These are phyloP conservation scores for Pseudogymnoascus sp. DNA, from an alignment of 2,329 filamentous ascomycete genomes.

Conservation along the genomic window DNA sequence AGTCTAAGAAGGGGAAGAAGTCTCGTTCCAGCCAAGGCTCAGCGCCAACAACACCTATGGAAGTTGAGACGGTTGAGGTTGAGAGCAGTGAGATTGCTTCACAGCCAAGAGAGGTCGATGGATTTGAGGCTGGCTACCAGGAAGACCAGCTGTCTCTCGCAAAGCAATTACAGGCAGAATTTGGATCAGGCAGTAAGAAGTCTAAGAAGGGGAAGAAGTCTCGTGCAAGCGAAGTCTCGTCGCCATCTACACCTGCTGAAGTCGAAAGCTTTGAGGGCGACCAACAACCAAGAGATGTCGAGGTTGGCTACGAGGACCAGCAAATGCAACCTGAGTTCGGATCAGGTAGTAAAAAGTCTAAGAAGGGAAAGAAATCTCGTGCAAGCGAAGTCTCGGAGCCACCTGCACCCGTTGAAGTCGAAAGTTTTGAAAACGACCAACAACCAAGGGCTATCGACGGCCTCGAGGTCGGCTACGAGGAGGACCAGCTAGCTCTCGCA, in stretches of 20 bases:
- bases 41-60: not conserved
- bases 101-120: not conserved
- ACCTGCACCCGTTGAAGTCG: not conserved
- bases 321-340: conserved; percentile 10
- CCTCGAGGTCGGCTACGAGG: conserved; percentile 13
- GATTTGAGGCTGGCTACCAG: conserved; percentile 18
- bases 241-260: not conserved
- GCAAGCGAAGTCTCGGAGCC: not conserved
- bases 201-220: conserved; percentile 18
- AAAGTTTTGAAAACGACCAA: not conserved
- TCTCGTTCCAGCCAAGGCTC: not conserved
- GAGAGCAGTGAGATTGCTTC: not conserved
- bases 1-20: conserved; percentile 25
- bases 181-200: conserved; percentile 27
- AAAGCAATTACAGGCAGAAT: conserved; percentile 16
- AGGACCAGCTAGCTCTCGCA: not conserved
- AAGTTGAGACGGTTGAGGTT: not conserved
- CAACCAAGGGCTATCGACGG: conserved; percentile 14
- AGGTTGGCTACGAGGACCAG: conserved; percentile 14
- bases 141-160: conserved; percentile 24
- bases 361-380: conserved; percentile 13
- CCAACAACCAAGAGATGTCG: conserved; percentile 14
- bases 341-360: conserved; percentile 28
- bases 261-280: not conserved
- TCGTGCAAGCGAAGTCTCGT: not conserved